Conservation (phyloP, 1,284 basidiomycete genomes). For the Apiotrichum gracile region DNA sequence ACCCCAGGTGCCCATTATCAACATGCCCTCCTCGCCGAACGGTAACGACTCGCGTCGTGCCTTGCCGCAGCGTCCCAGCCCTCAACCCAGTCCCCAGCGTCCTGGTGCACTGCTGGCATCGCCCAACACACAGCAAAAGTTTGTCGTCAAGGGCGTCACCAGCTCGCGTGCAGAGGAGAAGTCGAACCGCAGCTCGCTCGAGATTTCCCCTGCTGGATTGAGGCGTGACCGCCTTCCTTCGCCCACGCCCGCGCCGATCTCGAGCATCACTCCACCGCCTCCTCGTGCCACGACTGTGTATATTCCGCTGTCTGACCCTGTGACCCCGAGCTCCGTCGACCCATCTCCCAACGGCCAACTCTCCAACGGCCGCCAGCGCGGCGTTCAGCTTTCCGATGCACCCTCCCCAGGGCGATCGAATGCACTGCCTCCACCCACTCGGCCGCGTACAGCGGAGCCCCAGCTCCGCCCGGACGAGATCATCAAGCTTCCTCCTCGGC, state of each 20-base stretch:
- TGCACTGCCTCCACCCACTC: not conserved
- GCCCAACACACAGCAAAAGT: not conserved
- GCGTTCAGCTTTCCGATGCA: not conserved
- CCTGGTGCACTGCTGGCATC: not conserved
- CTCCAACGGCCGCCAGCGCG: not conserved
- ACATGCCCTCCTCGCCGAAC: not conserved
- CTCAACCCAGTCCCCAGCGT: not conserved
- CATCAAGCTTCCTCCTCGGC: conserved; percentile 32
- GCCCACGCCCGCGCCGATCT: not conserved
- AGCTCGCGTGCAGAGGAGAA: not conserved
- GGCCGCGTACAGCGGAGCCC: not conserved
- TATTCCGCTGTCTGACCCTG: not conserved
- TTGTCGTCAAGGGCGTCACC: not conserved
- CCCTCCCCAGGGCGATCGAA: not conserved
- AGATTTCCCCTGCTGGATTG: not conserved
- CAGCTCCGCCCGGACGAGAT: not conserved
- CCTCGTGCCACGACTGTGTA: not conserved
- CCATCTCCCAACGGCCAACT: not conserved
- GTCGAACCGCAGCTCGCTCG: not conserved
- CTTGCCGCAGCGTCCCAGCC: not conserved
- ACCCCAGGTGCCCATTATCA: not conserved
- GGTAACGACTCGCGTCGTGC: not conserved
- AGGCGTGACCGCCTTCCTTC: not conserved
- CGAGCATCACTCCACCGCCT: not conserved
- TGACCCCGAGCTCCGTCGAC: not conserved